These are phyloP conservation scores for Ganoderma sinense DNA, from an alignment of 1,284 basidiomycete genomes.

Conservation along the genomic window DNA sequence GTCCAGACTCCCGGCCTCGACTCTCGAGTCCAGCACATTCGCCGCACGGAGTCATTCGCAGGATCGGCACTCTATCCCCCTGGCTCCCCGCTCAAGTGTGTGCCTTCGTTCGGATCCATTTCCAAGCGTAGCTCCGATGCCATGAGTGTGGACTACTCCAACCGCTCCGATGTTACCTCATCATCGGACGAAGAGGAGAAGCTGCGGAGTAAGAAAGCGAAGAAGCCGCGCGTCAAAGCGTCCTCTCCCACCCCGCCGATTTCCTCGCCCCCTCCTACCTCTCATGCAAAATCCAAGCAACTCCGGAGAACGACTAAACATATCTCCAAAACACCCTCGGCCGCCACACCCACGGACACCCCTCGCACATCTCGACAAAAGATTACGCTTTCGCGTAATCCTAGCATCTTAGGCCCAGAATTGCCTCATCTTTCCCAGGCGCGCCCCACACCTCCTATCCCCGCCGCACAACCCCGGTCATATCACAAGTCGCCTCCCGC, in stretches of 20 bases:
- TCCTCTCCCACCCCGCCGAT: slow-evolving; percentile 41
- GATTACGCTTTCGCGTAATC: slow-evolving; percentile 61
- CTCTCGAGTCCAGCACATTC: slow-evolving; percentile 40
- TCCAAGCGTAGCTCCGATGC: slow-evolving; percentile 43
- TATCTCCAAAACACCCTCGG: slow-evolving; percentile 27
- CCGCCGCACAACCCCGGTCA: background rate
- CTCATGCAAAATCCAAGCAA: slow-evolving; percentile 25
- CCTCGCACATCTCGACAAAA: slow-evolving; percentile 36
- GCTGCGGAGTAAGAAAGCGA: slow-evolving; percentile 60
- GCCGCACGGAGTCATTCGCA: slow-evolving; percentile 42
- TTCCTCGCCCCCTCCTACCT: slow-evolving; percentile 25
- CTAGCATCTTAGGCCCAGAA: slow-evolving; percentile 65
- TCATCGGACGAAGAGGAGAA: slow-evolving; percentile 84
- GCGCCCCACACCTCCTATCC: background rate
- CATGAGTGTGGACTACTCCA: slow-evolving; percentile 43
- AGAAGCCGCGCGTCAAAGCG: slow-evolving; percentile 64
- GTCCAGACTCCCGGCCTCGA: slow-evolving; percentile 34
- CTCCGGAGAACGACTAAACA: slow-evolving; percentile 29
- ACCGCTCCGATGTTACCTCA: slow-evolving; percentile 52
- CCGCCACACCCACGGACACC: slow-evolving; percentile 21
- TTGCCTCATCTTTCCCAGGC: slow-evolving; percentile 29
- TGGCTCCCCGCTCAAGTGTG: slow-evolving; percentile 48
- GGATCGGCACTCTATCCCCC: slow-evolving; percentile 34
- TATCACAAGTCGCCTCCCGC: slow-evolving; percentile 7
- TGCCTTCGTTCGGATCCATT: slow-evolving; percentile 45